Evolutionary conservation across 139 green algal genomes (phyloP).

Genomic region (Medakamo hakoo): DNA sequence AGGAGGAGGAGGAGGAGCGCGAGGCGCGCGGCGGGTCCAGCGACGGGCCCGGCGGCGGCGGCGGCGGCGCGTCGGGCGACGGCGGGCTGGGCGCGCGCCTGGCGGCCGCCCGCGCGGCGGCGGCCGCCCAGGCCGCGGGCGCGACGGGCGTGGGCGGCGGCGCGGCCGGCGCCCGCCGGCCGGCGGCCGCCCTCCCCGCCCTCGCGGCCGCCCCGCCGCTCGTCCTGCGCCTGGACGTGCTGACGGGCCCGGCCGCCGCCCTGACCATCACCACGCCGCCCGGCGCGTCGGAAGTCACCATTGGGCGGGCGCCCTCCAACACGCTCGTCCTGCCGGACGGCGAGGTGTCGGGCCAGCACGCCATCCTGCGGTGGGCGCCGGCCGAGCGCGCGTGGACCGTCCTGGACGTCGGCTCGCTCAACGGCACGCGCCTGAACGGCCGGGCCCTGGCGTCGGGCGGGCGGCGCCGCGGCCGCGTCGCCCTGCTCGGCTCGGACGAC

Average conservation of each 20-base stretch:
- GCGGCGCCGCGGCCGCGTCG: conserved; percentile 21
- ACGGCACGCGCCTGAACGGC: conserved; percentile 53
- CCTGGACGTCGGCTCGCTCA: conserved; percentile 49
- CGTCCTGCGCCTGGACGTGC: conserved; percentile 30
- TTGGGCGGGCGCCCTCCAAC: conserved; percentile 34
- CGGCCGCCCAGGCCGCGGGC: neutral
- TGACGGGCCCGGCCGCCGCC: conserved; percentile 22
- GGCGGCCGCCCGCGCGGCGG: too few relatives aligned
- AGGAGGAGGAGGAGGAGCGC: too few relatives aligned
- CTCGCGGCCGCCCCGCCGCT: conserved; percentile 6
- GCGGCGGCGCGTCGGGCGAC: too few relatives aligned
- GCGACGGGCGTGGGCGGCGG: too few relatives aligned
- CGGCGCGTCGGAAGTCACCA: conserved; percentile 23
- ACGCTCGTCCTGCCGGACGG: conserved; percentile 36
- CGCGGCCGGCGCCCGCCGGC: too few relatives aligned
- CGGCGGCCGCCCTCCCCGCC: neutral
- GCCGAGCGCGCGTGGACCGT: conserved; percentile 23
- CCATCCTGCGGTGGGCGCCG: conserved; percentile 28
- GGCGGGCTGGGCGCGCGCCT: too few relatives aligned
- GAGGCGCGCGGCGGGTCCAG: too few relatives aligned
- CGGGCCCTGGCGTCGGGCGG: conserved; percentile 30
- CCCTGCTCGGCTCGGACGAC: conserved; percentile 28
- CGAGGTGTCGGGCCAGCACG: conserved; percentile 50
- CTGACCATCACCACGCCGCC: conserved; percentile 6
- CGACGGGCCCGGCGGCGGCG: too few relatives aligned